phyloP scores from a whole-genome alignment of 176 grass and related monocot species.

The Bromus sterilis region DNA sequence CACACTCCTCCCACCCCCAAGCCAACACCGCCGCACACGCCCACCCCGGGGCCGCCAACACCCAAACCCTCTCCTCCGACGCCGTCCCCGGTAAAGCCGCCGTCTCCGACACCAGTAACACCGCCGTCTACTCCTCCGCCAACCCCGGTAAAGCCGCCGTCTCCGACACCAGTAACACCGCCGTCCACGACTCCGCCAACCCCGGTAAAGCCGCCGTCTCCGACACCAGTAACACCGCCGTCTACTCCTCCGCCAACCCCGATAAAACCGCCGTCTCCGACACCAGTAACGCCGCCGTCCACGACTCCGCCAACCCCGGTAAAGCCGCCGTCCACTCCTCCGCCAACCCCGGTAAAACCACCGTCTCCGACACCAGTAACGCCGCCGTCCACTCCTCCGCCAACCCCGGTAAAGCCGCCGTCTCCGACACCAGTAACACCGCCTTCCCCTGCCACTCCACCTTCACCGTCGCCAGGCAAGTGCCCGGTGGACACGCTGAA shows the following conservation, averaged over 20 bases:
- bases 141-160: not conserved
- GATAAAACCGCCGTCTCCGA: not conserved
- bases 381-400: not conserved
- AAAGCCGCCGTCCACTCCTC: no score
- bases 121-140: not conserved
- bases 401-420: not conserved
- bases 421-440: not conserved
- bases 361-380: not conserved
- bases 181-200: not conserved
- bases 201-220: not conserved
- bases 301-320: not conserved
- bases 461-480: slow-evolving; percentile 13
- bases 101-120: not conserved
- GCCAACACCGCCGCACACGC: not conserved
- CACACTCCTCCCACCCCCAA: not conserved
- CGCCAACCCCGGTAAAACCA: not conserved
- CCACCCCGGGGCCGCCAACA: not conserved
- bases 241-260: not conserved
- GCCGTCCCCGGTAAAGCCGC: not conserved
- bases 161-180: not conserved
- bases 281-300: not conserved
- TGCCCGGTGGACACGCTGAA: slow-evolving; percentile 74
- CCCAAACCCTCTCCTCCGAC: no score
- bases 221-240: not conserved
- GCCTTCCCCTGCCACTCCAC: not conserved